Conservation (phyloP, 164 flowering plant genomes). For the Tetrastigma voinierianum region DNA sequence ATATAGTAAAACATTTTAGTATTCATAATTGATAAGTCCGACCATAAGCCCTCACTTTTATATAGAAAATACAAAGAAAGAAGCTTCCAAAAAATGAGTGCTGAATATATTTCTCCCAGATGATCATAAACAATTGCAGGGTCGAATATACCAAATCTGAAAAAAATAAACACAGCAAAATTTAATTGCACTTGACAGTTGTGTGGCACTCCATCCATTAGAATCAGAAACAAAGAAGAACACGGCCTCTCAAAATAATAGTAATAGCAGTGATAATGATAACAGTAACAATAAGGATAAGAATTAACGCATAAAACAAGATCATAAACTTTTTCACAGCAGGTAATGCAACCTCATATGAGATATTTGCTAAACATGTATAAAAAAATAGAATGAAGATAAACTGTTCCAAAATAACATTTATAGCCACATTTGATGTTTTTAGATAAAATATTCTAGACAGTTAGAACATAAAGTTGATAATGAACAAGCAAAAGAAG, state of each 20-base stretch:
- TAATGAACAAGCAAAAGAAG: no score
- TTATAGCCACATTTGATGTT: no score
- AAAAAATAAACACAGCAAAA: constrained; percentile 10
- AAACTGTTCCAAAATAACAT: no score
- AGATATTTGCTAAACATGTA: neutral
- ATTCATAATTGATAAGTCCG: neutral
- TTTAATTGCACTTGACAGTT: neutral
- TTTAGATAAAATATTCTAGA: no score
- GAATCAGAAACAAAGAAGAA: neutral
- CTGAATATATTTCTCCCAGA: constrained; percentile 88
- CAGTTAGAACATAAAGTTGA: no score
- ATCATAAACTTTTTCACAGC: no score
- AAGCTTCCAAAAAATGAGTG: constrained; percentile 93
- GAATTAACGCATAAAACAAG: no score
- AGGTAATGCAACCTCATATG: neutral
- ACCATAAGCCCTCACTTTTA: constrained; percentile 62
- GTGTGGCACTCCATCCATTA: neutral
- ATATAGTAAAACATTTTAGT: neutral
- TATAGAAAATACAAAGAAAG: constrained; percentile 77
- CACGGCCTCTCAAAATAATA: neutral
- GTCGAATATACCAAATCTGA: constrained; percentile 97
- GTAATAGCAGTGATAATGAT: no score
- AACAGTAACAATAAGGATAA: no score
- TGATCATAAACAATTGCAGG: constrained; percentile 90
- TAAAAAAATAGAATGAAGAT: no score